phyloP scores from a whole-genome alignment of 176 grass and related monocot species.

The Puccinellia tenuiflora region DNA sequence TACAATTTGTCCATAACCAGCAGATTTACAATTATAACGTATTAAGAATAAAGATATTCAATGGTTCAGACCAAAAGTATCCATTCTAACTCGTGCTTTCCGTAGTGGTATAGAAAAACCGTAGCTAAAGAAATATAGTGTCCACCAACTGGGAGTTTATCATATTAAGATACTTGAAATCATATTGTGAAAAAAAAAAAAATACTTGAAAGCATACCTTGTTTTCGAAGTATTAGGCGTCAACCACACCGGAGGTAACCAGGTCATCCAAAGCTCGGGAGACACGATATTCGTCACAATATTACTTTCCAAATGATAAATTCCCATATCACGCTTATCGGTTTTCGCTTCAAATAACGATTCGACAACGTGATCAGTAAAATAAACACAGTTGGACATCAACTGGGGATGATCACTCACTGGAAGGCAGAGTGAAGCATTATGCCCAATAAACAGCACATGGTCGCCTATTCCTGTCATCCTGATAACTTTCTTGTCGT shows the following conservation, averaged over 20 bases:
- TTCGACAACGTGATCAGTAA: background rate
- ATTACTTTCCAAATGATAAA: background rate
- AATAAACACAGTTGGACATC: background rate
- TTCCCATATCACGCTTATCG: background rate
- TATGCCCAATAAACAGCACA: background rate
- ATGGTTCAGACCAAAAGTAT: background rate
- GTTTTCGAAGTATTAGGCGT: background rate
- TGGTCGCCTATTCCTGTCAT: background rate
- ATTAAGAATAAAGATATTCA: background rate
- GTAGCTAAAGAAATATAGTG: background rate
- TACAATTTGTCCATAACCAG: background rate
- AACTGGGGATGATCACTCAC: background rate
- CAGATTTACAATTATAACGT: background rate
- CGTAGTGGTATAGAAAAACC: background rate
- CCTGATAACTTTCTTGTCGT: background rate
- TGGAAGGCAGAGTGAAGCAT: background rate
- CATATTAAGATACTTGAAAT: background rate
- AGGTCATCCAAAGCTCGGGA: background rate
- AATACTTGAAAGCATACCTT: background rate
- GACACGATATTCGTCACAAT: background rate
- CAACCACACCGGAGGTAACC: background rate
- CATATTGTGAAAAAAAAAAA: background rate
- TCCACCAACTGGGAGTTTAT: background rate
- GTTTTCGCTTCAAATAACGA: background rate
- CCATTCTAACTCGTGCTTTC: background rate